Conservation (phyloP, 2,329 filamentous ascomycete species). For the Neonectria faginata region DNA sequence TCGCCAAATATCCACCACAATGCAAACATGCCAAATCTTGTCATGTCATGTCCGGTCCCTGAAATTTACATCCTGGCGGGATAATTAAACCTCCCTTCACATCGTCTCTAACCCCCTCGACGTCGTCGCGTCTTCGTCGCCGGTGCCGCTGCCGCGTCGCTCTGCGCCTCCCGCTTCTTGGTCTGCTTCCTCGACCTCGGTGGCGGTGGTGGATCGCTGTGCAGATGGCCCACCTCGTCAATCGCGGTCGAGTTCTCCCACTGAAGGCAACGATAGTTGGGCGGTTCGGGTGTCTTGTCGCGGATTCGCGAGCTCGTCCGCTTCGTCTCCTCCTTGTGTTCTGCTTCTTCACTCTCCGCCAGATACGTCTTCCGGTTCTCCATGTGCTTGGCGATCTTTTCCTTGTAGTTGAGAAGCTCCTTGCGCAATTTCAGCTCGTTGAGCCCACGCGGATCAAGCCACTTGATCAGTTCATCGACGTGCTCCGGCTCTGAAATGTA, state of each 20-base stretch:
- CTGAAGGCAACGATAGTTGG: slow-evolving; percentile 61
- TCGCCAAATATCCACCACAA: slow-evolving; percentile 22
- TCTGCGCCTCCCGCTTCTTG: slow-evolving; percentile 61
- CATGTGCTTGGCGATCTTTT: slow-evolving; percentile 84
- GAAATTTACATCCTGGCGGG: slow-evolving; percentile 16
- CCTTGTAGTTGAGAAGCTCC: slow-evolving; percentile 81
- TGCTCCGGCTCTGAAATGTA: slow-evolving; percentile 86
- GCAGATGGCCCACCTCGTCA: slow-evolving; percentile 68
- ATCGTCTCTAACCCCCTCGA: slow-evolving; percentile 21
- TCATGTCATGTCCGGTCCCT: slow-evolving; percentile 12
- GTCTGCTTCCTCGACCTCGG: slow-evolving; percentile 63
- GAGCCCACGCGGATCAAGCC: slow-evolving; percentile 87
- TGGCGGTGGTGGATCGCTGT: slow-evolving; percentile 66
- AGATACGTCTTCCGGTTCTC: slow-evolving; percentile 79
- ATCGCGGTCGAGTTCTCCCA: slow-evolving; percentile 70
- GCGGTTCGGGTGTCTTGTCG: slow-evolving; percentile 60
- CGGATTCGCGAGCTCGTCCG: slow-evolving; percentile 60
- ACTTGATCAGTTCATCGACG: slow-evolving; percentile 82
- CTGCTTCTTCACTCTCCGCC: slow-evolving; percentile 52
- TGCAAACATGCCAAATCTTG: slow-evolving; percentile 16
- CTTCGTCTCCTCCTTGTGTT: slow-evolving; percentile 56
- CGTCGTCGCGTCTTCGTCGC: slow-evolving; percentile 49
- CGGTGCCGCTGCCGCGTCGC: slow-evolving; percentile 45
- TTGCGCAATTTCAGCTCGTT: slow-evolving; percentile 91
- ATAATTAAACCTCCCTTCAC: slow-evolving; percentile 6